Conservation (phyloP, 2,329 filamentous ascomycete genomes). For the Spiromastix sp. region DNA sequence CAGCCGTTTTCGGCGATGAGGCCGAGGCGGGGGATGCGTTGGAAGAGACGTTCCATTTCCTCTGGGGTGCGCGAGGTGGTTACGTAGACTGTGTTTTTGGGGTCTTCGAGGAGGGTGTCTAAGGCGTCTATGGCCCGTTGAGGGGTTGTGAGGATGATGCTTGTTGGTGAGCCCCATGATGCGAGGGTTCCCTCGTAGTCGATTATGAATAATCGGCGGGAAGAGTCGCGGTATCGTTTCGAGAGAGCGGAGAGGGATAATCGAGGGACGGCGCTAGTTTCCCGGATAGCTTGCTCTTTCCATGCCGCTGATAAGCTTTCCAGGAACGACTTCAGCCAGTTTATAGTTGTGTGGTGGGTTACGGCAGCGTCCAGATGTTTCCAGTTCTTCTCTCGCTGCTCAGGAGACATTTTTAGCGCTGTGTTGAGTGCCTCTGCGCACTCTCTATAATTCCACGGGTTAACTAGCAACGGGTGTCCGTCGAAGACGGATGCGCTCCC, state of each 20-base stretch:
- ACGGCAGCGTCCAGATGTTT: slow-evolving; percentile 62
- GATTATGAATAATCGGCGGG: slow-evolving; percentile 71
- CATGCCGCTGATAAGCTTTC: slow-evolving; percentile 63
- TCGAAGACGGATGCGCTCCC: slow-evolving; percentile 81
- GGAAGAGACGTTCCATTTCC: slow-evolving; percentile 79
- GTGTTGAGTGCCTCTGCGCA: slow-evolving; percentile 77
- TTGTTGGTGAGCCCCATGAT: slow-evolving; percentile 72
- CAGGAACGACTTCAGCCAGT: slow-evolving; percentile 74
- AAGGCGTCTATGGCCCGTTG: slow-evolving; percentile 75
- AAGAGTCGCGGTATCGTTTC: slow-evolving; percentile 54
- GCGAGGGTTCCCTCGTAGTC: slow-evolving; percentile 92
- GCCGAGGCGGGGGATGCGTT: slow-evolving; percentile 69
- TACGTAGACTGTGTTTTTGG: slow-evolving; percentile 77
- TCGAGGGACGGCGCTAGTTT: slow-evolving; percentile 77
- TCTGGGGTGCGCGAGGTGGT: slow-evolving; percentile 86
- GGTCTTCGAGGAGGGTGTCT: slow-evolving; percentile 69
- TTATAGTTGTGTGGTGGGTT: slow-evolving; percentile 68
- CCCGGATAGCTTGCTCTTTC: slow-evolving; percentile 73
- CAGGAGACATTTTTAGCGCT: slow-evolving; percentile 67
- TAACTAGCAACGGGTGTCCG: slow-evolving; percentile 71
- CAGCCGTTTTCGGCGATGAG: slow-evolving; percentile 93
- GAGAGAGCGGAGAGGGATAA: slow-evolving; percentile 58
- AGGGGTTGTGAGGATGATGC: slow-evolving; percentile 77
- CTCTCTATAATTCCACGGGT: slow-evolving; percentile 89
- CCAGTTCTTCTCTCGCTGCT: slow-evolving; percentile 69